Base-by-base conservation (phyloP, 306 rosid genomes). In the Malus sieversii region DNA sequence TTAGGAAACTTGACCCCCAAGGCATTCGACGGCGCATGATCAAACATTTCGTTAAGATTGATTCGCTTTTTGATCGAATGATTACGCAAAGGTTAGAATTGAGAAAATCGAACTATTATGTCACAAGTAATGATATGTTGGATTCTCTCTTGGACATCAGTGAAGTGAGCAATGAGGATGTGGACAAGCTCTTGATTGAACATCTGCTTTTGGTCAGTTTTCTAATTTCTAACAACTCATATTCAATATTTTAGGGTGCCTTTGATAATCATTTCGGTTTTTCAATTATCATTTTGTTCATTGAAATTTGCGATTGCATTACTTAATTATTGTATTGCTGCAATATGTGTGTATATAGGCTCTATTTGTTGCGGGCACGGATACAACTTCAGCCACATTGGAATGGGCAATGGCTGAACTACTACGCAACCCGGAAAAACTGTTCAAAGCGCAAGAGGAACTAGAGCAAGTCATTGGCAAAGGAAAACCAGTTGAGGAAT, bases 321-420 rank as follows among this genome's bases (percentile, higher is more conserved):
- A 40, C 8, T 29, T 27, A 29, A 53, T 53, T 19, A 1, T 53
- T 19, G 22, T 40, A 8, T 40, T 53, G 10, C 19, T 20, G 8
- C n/a, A 53, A 16, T 53, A 16, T 53, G 23, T 53, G 23, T 40
- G 9, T 8, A 9, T 16, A 53, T 53, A 65, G 78, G 67, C 35
- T 29, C 30, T 78, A n/a, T 64, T 78, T 66, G 29, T 5, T 29
- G 82, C 72, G 6, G 82, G 82, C 8, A 78, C 77, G 0, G 82
- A 78, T 14, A 78, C 82, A 51, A 78, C 73, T 9, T 63, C 73
- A 19, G 53, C 46, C 8, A 78, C 82, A 8, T 0, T 64, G 30
- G 72, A 78, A 64, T 78, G 82, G 45, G 45, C 45, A 40, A 40
- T 40, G 45, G 45, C 45, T 40, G 45, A 40, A 2, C 45, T 40